Evolutionary conservation across 352 stramenopile species (phyloP).

Genomic region (Phytophthora rubi): DNA sequence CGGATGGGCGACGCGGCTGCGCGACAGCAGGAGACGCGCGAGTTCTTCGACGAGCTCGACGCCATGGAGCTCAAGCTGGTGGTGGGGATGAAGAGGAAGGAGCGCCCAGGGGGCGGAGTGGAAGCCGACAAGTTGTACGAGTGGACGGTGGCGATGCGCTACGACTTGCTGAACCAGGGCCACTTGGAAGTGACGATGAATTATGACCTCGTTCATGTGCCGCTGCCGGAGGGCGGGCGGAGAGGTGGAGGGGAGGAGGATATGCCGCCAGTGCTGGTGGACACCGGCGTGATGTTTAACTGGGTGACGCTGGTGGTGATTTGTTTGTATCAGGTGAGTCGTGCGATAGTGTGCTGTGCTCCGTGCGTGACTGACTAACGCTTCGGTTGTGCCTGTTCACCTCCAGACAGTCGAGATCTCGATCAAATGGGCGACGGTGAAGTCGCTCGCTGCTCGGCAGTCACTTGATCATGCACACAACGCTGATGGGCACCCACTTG

Average conservation of each 20-base stretch:
- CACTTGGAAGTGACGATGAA: conserved; percentile 74
- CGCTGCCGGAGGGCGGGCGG: conserved; percentile 24
- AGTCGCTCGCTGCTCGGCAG: conserved; percentile 22
- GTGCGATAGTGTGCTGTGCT: neutral
- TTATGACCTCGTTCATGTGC: conserved; percentile 47
- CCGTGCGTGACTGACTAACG: neutral
- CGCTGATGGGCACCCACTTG: conserved; percentile 12
- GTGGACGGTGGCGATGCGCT: conserved; percentile 71
- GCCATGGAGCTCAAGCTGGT: conserved; percentile 67
- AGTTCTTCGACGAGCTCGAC: conserved; percentile 73
- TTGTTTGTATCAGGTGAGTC: conserved; percentile 54
- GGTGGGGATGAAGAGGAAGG: conserved; percentile 53
- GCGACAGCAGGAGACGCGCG: conserved; percentile 40
- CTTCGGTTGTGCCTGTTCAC: neutral
- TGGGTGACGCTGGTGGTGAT: conserved; percentile 52
- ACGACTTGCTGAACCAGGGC: conserved; percentile 73
- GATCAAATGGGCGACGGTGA: conserved; percentile 47
- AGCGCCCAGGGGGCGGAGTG: conserved; percentile 5
- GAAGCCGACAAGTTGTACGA: conserved; percentile 42
- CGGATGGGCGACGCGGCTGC: conserved; percentile 34
- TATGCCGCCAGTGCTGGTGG: conserved; percentile 58
- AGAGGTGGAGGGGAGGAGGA: conserved; percentile 20
- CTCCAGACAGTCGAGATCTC: conserved; percentile 48
- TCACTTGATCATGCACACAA: neutral
- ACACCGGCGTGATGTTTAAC: conserved; percentile 51